These are phyloP conservation scores for Penicillium dipodomyicola DNA, from an alignment of 495 filamentous ascomycete species.

Conservation along the genomic window DNA sequence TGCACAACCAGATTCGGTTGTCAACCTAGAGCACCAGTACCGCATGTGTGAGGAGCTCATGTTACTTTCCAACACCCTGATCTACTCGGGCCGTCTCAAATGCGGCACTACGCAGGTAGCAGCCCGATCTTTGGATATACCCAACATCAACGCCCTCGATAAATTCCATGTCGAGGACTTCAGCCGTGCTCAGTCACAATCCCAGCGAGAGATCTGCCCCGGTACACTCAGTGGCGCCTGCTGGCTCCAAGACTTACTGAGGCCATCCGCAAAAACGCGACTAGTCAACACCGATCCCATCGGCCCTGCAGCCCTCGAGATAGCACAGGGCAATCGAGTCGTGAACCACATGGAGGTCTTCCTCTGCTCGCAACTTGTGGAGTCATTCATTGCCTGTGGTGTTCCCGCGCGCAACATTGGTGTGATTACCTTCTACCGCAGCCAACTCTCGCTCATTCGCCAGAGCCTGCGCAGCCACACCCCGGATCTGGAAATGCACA, in stretches of 20 bases:
- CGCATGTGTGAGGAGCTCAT: constrained; percentile 98
- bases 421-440: constrained; percentile 98
- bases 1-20: constrained; percentile 77
- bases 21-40: constrained; percentile 92
- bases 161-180: constrained; percentile 49
- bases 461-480: constrained; percentile 51
- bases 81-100: constrained; percentile 85
- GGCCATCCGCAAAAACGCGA: constrained; percentile 66
- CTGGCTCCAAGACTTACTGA: constrained; percentile 79
- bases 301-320: constrained; percentile 60
- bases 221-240: constrained; percentile 54
- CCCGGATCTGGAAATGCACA: constrained; percentile 83
- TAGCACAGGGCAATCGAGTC: constrained; percentile 74
- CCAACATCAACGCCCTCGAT: constrained; percentile 56
- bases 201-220: constrained; percentile 48
- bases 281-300: constrained; percentile 87
- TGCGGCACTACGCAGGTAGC: constrained; percentile 81
- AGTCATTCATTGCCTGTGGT: constrained; percentile 69
- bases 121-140: constrained; percentile 55
- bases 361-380: constrained; percentile 74
- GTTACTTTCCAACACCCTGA: constrained; percentile 86
- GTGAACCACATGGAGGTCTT: constrained; percentile 78
- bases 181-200: constrained; percentile 21
- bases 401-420: constrained; percentile 76
- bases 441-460: constrained; percentile 69